Evolutionary conservation across 352 stramenopile species (phyloP).

Genomic region (Plasmopara viticola): DNA sequence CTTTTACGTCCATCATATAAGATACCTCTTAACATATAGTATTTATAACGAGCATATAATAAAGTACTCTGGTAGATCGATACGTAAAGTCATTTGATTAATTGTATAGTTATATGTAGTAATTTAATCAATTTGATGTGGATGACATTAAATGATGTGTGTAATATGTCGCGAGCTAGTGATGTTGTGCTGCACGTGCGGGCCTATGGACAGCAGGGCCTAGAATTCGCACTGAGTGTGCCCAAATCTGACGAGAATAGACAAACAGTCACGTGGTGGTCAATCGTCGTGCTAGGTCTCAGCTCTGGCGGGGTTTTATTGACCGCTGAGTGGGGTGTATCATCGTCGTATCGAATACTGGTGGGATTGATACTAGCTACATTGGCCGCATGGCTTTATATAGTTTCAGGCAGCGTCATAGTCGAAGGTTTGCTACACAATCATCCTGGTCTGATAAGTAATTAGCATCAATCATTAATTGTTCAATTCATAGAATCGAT

Average conservation of each 20-base stretch:
- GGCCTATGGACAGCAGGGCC: conserved; percentile 36
- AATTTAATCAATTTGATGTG: no score
- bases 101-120: no score
- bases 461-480: neutral
- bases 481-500: conserved; percentile 43
- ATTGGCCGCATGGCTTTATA: conserved; percentile 15
- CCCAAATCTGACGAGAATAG: conserved; percentile 8
- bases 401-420: conserved; percentile 16
- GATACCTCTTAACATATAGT: no score
- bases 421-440: conserved; percentile 19
- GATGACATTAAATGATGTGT: neutral
- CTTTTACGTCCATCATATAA: no score
- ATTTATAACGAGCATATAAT: no score
- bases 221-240: conserved; percentile 48
- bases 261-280: conserved; percentile 9
- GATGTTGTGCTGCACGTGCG: conserved; percentile 48
- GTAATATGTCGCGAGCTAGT: conserved; percentile 4
- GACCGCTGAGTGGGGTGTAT: conserved; percentile 17
- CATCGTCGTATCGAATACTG: conserved; percentile 10
- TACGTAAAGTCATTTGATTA: no score
- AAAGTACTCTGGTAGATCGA: no score
- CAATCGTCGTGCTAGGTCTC: conserved; percentile 12
- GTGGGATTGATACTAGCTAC: conserved; percentile 12
- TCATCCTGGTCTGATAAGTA: neutral
- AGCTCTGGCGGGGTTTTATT: conserved; percentile 15